Evolutionary conservation across 225 moss, liverwort and hornwort genomes (phyloP).

Genomic region (Sphagnum contortum): DNA sequence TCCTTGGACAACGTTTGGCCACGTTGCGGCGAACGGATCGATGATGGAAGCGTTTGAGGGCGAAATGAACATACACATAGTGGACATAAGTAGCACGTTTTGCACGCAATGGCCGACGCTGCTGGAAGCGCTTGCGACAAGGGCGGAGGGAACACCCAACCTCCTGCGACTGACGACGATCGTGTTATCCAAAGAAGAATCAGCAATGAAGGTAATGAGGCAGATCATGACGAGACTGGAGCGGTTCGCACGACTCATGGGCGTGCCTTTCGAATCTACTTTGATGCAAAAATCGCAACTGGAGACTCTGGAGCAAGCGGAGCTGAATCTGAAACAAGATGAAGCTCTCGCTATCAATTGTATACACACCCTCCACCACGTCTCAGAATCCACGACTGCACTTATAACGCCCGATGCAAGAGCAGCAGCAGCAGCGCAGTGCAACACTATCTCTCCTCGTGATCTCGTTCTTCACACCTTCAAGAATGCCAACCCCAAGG

Average conservation of each 20-base stretch:
- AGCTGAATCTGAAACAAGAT: slow-evolving; percentile 39
- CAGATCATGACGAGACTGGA: no score
- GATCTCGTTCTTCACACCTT: slow-evolving; percentile 47
- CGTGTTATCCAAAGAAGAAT: no score
- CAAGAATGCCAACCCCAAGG: slow-evolving; percentile 55
- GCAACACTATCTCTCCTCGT: slow-evolving; percentile 12
- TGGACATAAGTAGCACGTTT: slow-evolving; percentile 31
- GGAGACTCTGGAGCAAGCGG: slow-evolving; percentile 34
- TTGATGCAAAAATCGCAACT: slow-evolving; percentile 50
- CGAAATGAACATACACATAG: slow-evolving; percentile 32
- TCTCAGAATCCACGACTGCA: slow-evolving; percentile 24
- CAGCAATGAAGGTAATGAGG: no score
- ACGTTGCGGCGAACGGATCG: slow-evolving; percentile 35
- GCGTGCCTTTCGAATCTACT: no score
- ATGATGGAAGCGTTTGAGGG: slow-evolving; percentile 38
- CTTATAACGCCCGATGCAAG: slow-evolving; percentile 25
- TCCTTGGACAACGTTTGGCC: slow-evolving; percentile 33
- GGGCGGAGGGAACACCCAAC: slow-evolving; percentile 22
- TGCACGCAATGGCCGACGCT: slow-evolving; percentile 38
- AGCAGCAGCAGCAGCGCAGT: no score
- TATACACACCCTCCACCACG: slow-evolving; percentile 57
- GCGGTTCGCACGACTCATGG: no score
- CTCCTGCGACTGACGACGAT: slow-evolving; percentile 23
- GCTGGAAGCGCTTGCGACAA: slow-evolving; percentile 30
- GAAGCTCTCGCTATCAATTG: slow-evolving; percentile 68